Percentiles rank a stretch among this genome's conserved stretches.
Evolutionary conservation across 2,329 filamentous ascomycete species (phyloP).

Genomic region (Talaromyces sp.): DNA sequence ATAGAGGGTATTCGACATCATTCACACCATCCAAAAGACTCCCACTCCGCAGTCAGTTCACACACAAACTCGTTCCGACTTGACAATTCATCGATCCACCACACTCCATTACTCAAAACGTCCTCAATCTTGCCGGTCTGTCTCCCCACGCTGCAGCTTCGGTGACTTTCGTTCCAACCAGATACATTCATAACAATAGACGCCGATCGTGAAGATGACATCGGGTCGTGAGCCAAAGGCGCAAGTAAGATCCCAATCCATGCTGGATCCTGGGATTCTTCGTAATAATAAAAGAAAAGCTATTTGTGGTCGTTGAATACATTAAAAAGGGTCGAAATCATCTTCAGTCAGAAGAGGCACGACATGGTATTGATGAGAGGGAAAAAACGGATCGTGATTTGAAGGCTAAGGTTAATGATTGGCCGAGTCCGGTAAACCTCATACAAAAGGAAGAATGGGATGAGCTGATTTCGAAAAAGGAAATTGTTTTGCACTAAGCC

Average conservation of each 20-base stretch:
- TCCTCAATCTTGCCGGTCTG: not conserved
- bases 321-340: conserved; percentile 21
- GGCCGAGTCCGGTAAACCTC: conserved; percentile 19
- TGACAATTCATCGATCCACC: not conserved
- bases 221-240: not conserved
- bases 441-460: conserved; percentile 23
- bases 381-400: conserved; percentile 7
- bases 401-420: not conserved
- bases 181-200: conserved; percentile 5
- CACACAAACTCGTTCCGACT: conserved; percentile 3
- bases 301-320: conserved; percentile 34
- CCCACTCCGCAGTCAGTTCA: not conserved
- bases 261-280: conserved; percentile 26
- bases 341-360: not conserved
- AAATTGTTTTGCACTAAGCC: not conserved
- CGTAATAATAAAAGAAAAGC: conserved; percentile 21
- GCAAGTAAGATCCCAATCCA: conserved; percentile 8
- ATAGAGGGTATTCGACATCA: not conserved
- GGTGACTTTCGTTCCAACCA: conserved; percentile 1
- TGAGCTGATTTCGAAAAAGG: conserved; percentile 11
- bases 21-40: conserved; percentile 4
- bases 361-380: conserved; percentile 13
- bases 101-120: not conserved
- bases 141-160: not conserved
- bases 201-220: conserved; percentile 5